phyloP scores from a whole-genome alignment of 139 green algal species.

The Trebouxia sp. region DNA sequence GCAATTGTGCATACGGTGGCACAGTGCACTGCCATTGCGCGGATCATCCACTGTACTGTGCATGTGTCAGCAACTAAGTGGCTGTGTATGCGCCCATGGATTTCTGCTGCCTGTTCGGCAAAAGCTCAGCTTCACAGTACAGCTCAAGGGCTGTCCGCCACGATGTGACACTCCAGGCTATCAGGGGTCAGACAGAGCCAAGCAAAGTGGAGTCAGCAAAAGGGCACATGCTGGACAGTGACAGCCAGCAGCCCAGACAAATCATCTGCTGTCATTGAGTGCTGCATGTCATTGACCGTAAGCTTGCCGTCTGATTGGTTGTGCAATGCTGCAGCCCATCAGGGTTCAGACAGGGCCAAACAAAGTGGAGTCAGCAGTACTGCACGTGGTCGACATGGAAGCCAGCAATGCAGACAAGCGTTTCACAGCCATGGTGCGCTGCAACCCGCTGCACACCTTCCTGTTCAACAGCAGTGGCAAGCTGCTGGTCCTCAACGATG shows the following conservation, averaged over 20 bases:
- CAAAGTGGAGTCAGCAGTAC: background rate
- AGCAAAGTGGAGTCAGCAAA: slow-evolving; percentile 1
- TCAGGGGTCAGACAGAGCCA: background rate
- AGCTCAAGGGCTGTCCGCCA: too few relatives aligned
- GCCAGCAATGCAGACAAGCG: slow-evolving; percentile 12
- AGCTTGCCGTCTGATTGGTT: too few relatives aligned
- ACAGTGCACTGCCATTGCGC: too few relatives aligned
- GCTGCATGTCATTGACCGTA: too few relatives aligned
- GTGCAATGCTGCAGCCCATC: slow-evolving; percentile 14
- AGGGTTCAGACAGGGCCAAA: background rate
- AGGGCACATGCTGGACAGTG: background rate
- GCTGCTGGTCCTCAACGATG: slow-evolving; percentile 1
- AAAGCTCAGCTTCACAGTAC: too few relatives aligned
- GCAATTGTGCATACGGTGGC: too few relatives aligned
- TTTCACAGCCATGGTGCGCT: background rate
- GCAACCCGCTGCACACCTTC: background rate
- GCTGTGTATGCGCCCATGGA: too few relatives aligned
- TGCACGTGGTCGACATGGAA: slow-evolving; percentile 10
- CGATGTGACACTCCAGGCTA: background rate
- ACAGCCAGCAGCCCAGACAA: background rate
- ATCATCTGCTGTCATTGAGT: background rate
- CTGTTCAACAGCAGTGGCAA: slow-evolving; percentile 3
- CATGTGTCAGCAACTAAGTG: too few relatives aligned
- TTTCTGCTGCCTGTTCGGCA: too few relatives aligned
- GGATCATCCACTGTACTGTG: too few relatives aligned